These are phyloP conservation scores for Digitaria exilis DNA, from an alignment of 202 grass and related monocot species.

Conservation along the genomic window DNA sequence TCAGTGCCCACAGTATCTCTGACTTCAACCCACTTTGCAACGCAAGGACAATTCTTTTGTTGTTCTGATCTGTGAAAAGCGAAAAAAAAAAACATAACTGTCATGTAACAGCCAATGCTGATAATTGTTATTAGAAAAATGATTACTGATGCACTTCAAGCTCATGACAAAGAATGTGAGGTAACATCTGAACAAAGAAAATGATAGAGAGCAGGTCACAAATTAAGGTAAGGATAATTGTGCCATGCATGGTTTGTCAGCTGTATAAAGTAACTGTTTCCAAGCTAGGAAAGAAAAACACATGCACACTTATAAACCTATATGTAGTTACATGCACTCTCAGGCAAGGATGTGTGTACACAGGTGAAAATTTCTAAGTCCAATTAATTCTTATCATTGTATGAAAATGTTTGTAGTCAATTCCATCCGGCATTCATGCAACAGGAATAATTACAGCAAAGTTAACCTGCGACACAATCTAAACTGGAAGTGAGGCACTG, in stretches of 20 bases:
- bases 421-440: neutral
- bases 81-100: slow-evolving; percentile 28
- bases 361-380: neutral
- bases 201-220: slow-evolving; percentile 2
- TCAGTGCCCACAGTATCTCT: slow-evolving; percentile 95
- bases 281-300: slow-evolving; percentile 6
- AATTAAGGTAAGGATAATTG: neutral
- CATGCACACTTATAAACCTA: neutral
- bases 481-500: neutral
- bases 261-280: neutral
- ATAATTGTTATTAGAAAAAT: neutral
- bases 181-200: slow-evolving; percentile 28
- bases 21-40: slow-evolving; percentile 96
- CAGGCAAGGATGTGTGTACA: slow-evolving; percentile 5
- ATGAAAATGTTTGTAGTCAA: slow-evolving; percentile 8
- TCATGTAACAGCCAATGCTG: slow-evolving; percentile 13
- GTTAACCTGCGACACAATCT: neutral
- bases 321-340: slow-evolving; percentile 12
- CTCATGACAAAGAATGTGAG: slow-evolving; percentile 11
- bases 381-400: neutral
- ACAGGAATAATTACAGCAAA: slow-evolving; percentile 23
- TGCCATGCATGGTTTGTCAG: neutral
- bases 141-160: slow-evolving; percentile 14
- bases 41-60: slow-evolving; percentile 97
- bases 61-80: slow-evolving; percentile 82